phyloP scores from a whole-genome alignment of 2,329 filamentous ascomycete species.

The Grosmannia serpens region DNA sequence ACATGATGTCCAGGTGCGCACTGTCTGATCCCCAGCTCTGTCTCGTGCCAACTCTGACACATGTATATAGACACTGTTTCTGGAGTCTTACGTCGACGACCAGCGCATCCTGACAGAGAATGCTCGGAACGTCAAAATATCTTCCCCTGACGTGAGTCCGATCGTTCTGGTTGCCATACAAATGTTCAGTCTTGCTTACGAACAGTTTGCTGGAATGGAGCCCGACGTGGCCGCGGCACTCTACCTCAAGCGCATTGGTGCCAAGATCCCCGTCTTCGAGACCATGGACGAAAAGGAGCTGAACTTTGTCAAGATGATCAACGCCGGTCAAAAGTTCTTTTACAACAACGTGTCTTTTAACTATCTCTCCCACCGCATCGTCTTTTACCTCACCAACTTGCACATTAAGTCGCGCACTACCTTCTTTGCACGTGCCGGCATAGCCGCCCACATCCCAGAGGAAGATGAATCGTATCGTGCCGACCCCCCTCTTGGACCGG shows the following conservation, averaged over 20 bases:
- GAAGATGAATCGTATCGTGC: conserved; percentile 87
- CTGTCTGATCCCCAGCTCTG: not conserved
- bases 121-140: conserved; percentile 94
- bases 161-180: not conserved
- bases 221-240: conserved; percentile 85
- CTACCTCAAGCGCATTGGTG: conserved; percentile 80
- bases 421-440: conserved; percentile 83
- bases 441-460: conserved; percentile 72
- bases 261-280: conserved; percentile 90
- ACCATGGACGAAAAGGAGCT: conserved; percentile 90
- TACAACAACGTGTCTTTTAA: conserved; percentile 97
- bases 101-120: conserved; percentile 92
- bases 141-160: conserved; percentile 71
- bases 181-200: not conserved
- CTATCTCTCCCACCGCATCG: conserved; percentile 91
- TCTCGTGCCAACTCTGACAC: not conserved
- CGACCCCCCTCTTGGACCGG: conserved; percentile 71
- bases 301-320: conserved; percentile 99
- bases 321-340: conserved; percentile 82
- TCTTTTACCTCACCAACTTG: conserved; percentile 94
- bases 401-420: conserved; percentile 93
- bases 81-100: conserved; percentile 91
- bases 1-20: conserved; percentile 70
- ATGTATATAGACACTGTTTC: conserved; percentile 68
- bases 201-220: conserved; percentile 77